Conservation (phyloP, 352 stramenopile genomes). For the Pythium biforme region DNA sequence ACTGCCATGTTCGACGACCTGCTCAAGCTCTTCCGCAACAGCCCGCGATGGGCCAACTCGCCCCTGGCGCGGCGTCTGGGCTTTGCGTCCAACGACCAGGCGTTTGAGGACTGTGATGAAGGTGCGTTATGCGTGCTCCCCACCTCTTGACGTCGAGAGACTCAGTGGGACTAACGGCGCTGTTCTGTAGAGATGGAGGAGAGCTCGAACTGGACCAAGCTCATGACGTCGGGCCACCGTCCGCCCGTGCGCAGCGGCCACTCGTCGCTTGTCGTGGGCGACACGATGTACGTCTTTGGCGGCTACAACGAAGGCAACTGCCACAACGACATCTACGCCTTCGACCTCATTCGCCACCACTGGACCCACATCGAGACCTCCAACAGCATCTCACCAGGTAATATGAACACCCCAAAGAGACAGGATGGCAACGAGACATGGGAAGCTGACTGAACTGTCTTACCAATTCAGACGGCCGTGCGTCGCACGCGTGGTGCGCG, state of each 20-base stretch:
- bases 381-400: conserved; percentile 72
- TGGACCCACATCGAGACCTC: conserved; percentile 75
- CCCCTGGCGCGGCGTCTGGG: conserved; percentile 67
- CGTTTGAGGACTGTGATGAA: conserved; percentile 62
- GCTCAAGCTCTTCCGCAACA: conserved; percentile 82
- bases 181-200: conserved; percentile 28
- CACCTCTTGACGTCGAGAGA: background rate
- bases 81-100: conserved; percentile 50
- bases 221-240: conserved; percentile 62
- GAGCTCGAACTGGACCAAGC: conserved; percentile 72
- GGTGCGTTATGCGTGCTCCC: conserved; percentile 36
- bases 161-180: background rate
- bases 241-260: conserved; percentile 76
- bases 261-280: conserved; percentile 72
- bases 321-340: conserved; percentile 84
- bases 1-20: conserved; percentile 42
- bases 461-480: conserved; percentile 62
- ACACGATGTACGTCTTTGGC: conserved; percentile 83
- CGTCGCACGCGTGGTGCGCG: conserved; percentile 72
- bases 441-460: too few species aligned
- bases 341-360: conserved; percentile 76
- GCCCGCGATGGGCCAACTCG: conserved; percentile 73
- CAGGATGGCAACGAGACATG: too few species aligned
- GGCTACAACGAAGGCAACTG: conserved; percentile 87
- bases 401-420: too few species aligned